Conservation (phyloP, 1,284 basidiomycete genomes). For the Ceratobasidium sp. region DNA sequence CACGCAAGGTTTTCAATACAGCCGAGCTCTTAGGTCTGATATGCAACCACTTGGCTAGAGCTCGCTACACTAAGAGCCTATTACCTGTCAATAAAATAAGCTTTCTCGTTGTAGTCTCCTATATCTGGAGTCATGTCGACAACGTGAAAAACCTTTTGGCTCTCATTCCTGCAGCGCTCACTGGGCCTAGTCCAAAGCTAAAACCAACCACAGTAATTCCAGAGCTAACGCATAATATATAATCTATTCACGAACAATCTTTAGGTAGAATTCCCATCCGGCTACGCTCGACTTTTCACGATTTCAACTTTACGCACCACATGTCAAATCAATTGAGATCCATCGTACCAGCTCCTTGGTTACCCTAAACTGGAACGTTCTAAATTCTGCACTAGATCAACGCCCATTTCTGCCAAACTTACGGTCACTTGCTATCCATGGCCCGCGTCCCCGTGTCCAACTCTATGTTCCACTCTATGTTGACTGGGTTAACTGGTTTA, state of each 20-base stretch:
- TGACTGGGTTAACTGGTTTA: background rate
- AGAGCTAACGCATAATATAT: too few relatives aligned
- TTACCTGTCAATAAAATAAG: background rate
- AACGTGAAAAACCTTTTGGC: background rate
- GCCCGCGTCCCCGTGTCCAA: background rate
- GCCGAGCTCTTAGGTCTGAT: background rate
- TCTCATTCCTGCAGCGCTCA: background rate
- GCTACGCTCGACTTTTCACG: background rate
- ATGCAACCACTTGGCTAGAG: background rate
- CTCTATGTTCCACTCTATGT: background rate
- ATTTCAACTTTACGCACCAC: background rate
- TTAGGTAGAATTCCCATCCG: background rate
- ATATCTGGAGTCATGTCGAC: background rate
- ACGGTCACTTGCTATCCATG: background rate
- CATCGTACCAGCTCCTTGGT: background rate
- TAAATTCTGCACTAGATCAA: background rate
- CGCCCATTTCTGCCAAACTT: background rate
- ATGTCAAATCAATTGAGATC: background rate
- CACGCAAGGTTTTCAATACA: constrained; percentile 4
- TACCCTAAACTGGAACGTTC: background rate
- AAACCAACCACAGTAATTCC: background rate
- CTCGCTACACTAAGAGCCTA: background rate
- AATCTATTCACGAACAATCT: background rate
- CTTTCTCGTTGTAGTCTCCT: background rate
- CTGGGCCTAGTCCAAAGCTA: background rate